Evolutionary conservation across 805 yeast genomes (phyloP), one percentile per base, ranked within the genome.

Genomic region (Isabelozyma gotoi): DNA sequence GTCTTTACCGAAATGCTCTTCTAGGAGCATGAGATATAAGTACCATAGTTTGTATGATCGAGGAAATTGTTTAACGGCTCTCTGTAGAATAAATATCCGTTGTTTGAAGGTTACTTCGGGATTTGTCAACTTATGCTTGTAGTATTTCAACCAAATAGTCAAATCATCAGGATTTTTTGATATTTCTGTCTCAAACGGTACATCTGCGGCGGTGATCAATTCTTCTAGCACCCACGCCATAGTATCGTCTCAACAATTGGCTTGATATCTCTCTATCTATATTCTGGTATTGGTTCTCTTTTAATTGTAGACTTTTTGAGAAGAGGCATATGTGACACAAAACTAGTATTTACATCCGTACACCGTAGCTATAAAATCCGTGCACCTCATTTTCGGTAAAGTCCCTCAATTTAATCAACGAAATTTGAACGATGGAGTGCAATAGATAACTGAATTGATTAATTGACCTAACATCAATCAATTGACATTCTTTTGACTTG

Each of bases 41-140:
- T 63, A 60, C 89, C 89, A 84, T 18, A 85, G 53, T 48, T 77
- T 74, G 47, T 73, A 73, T 2, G 81, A 76, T 40, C 76, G 57
- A 6, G 67, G 69, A 11, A 80, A 53, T 8, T 59, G 53, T 7
- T 52, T 49, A 12, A 77, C 72, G 0, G 86, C 83, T 55, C 94
- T 59, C 44, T 71, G 75, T 41, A 76, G 55, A 1, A 85, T 67
- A 43, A 76, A 79, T 5, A 80, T 51, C 44, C 69, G 67, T 19
- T 65, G 59, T 51, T 56, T 61, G 53, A 63, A 41, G 29, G 53
- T 18, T 45, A 44, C 38, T 42, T 54, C 38, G 34, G 55, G 12
- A 15, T 43, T 31, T 43, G 51, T 24, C 41, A 47, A 48, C 56
- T 74, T 74, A 45, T 53, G 56, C 3, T 62, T 53, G 36, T 71